Conservation (phyloP, 139 green algal genomes). For the Chlamydomonas incerta region DNA sequence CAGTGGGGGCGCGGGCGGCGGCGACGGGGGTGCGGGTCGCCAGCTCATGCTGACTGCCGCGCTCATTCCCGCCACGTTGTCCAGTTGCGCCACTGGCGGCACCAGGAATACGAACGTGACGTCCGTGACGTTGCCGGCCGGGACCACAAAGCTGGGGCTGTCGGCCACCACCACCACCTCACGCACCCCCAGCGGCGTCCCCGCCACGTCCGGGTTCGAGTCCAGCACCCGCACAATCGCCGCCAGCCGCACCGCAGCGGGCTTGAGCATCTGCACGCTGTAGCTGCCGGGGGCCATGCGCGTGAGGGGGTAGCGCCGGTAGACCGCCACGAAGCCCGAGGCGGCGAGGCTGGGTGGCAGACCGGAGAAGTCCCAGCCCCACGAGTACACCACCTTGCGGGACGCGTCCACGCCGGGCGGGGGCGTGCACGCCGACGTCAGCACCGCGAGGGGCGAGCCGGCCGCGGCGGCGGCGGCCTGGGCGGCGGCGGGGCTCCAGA, state of each 20-base stretch:
- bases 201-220: slow-evolving; percentile 22
- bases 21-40: slow-evolving; percentile 20
- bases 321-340: slow-evolving; percentile 25
- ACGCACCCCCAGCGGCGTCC: neutral
- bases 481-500: neutral
- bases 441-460: neutral
- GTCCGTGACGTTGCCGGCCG: slow-evolving; percentile 2
- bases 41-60: neutral
- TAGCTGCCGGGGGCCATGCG: slow-evolving; percentile 9
- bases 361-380: slow-evolving; percentile 10
- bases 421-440: neutral
- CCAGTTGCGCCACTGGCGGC: neutral
- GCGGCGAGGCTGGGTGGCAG: slow-evolving; percentile 16
- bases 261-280: neutral
- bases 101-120: slow-evolving; percentile 17
- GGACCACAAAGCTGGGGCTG: neutral
- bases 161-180: neutral
- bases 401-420: neutral
- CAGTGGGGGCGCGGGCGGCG: neutral
- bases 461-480: neutral
- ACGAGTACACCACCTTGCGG: neutral
- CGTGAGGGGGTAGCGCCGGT: slow-evolving; percentile 15
- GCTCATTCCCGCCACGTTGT: neutral
- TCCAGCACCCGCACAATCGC: neutral
- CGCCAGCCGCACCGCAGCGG: neutral